These are phyloP conservation scores for Boletus pseudo-olivaceus DNA, from an alignment of 768 basidiomycete species.

Conservation along the genomic window DNA sequence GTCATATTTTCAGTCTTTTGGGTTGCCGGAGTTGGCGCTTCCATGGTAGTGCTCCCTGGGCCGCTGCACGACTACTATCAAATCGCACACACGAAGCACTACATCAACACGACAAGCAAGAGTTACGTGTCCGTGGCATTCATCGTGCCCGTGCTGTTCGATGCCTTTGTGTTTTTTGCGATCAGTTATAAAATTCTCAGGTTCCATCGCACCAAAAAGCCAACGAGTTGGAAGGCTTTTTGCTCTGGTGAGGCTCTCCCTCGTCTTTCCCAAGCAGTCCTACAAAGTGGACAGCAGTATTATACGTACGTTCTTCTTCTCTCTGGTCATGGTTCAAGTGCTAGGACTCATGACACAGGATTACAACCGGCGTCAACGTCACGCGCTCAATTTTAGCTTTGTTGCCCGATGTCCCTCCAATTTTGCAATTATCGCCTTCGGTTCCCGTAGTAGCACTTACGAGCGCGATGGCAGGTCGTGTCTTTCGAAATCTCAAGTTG, in stretches of 20 bases:
- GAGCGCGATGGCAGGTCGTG: conserved; percentile 32
- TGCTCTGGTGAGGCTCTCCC: conserved; percentile 28
- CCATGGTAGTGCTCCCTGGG: conserved; percentile 26
- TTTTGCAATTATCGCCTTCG: conserved; percentile 23
- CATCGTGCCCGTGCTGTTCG: conserved; percentile 30
- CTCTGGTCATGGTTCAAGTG: not conserved
- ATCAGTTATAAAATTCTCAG: conserved; percentile 30
- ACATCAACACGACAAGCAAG: conserved; percentile 23
- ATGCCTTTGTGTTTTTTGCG: conserved; percentile 33
- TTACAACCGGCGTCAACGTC: conserved; percentile 33
- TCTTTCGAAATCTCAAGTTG: conserved; percentile 34
- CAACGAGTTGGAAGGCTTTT: conserved; percentile 16
- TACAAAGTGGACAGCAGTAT: conserved; percentile 39
- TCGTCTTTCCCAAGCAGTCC: conserved; percentile 29
- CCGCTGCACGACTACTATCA: conserved; percentile 20
- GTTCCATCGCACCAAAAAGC: conserved; percentile 12
- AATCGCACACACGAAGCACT: conserved; percentile 34
- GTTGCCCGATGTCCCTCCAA: conserved; percentile 15
- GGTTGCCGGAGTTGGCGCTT: conserved; percentile 28
- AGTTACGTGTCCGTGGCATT: conserved; percentile 26
- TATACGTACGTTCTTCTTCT: conserved; percentile 29
- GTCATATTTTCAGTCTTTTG: conserved; percentile 30
- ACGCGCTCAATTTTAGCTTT: conserved; percentile 21
- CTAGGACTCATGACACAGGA: not conserved
- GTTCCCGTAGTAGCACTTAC: conserved; percentile 30